These are phyloP conservation scores for Suhomyces vadensis DNA, from an alignment of 805 yeast genomes.

Conservation along the genomic window DNA sequence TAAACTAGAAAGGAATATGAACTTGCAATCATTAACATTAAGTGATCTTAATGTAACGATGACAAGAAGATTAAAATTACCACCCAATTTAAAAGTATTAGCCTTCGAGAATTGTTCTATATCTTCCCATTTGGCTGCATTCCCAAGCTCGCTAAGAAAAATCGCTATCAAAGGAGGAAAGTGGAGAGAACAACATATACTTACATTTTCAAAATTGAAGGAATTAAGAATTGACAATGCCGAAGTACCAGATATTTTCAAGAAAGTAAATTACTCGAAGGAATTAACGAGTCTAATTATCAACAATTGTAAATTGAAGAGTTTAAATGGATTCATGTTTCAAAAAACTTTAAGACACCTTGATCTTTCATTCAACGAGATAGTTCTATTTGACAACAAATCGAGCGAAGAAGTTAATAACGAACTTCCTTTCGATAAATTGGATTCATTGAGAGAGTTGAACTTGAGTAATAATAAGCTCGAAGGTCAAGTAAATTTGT, in stretches of 20 bases:
- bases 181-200: slow-evolving; percentile 10
- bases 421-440: neutral
- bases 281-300: slow-evolving; percentile 4
- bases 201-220: slow-evolving; percentile 9
- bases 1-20: slow-evolving; percentile 10
- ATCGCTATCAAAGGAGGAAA: slow-evolving; percentile 10
- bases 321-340: slow-evolving; percentile 5
- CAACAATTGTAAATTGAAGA: slow-evolving; percentile 8
- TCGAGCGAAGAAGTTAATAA: neutral
- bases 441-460: slow-evolving; percentile 3
- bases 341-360: slow-evolving; percentile 4
- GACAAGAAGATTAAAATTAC: slow-evolving; percentile 9
- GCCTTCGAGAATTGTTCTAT: slow-evolving; percentile 11
- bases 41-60: slow-evolving; percentile 8
- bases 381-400: too few species aligned
- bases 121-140: slow-evolving; percentile 11
- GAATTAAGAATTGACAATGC: slow-evolving; percentile 11
- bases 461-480: slow-evolving; percentile 1
- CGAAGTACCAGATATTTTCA: slow-evolving; percentile 8
- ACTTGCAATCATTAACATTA: slow-evolving; percentile 9
- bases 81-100: slow-evolving; percentile 6
- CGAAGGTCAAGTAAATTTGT: neutral
- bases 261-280: slow-evolving; percentile 6
- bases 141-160: slow-evolving; percentile 10
- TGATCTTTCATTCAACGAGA: slow-evolving; percentile 7